Conservation (phyloP, 225 moss, liverwort and hornwort species). For the Bryoerythrophyllum caledonicum region DNA sequence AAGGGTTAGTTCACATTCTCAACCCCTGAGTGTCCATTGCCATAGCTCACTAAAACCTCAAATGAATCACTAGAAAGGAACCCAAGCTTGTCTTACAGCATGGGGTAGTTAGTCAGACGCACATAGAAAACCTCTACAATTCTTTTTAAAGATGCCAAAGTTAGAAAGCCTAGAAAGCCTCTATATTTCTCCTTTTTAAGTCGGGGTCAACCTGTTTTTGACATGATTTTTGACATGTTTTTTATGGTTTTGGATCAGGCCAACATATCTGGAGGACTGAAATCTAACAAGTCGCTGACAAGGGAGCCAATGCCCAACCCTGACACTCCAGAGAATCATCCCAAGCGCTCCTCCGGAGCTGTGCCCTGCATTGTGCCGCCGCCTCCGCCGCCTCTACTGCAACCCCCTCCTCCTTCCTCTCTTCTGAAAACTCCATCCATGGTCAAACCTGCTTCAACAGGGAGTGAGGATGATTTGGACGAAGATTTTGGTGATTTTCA, state of each 20-base stretch:
- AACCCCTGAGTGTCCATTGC: no score
- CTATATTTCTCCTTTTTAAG: no score
- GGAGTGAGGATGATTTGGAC: slow-evolving; percentile 43
- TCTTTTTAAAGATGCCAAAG: no score
- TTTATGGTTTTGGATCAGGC: slow-evolving; percentile 33
- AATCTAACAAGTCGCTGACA: slow-evolving; percentile 39
- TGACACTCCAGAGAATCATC: slow-evolving; percentile 53
- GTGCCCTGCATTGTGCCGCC: slow-evolving; percentile 74
- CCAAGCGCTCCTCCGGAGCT: slow-evolving; percentile 52
- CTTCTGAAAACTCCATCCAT: slow-evolving; percentile 51
- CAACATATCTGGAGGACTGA: slow-evolving; percentile 51
- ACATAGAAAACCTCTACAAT: no score
- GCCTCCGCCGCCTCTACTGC: slow-evolving; percentile 67
- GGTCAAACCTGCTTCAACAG: slow-evolving; percentile 29
- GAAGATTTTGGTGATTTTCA: slow-evolving; percentile 99
- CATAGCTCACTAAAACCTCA: no score
- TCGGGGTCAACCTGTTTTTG: background rate
- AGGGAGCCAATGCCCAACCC: slow-evolving; percentile 56
- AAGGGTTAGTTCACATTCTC: no score
- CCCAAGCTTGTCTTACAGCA: no score
- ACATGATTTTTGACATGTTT: no score
- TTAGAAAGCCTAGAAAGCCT: no score
- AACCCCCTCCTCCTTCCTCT: slow-evolving; percentile 36
- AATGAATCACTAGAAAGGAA: no score
- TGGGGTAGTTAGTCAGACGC: no score